Percentiles rank a stretch among this genome's conserved stretches.
Evolutionary conservation across 208 protist genomes (phyloP).

Genomic region (Giardia duodenalis): DNA sequence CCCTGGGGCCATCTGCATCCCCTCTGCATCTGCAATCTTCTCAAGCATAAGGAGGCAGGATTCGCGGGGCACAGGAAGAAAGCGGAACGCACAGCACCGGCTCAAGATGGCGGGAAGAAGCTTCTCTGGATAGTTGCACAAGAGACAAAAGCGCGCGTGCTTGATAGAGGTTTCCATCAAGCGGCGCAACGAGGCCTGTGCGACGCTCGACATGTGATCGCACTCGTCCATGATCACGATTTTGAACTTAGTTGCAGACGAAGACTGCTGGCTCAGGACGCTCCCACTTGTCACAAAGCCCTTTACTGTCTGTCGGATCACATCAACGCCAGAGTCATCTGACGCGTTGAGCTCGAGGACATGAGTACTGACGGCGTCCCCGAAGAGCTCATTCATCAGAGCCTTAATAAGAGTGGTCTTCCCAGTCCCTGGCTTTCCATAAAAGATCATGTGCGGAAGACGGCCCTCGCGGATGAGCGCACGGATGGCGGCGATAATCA

Average conservation of each 20-base stretch:
- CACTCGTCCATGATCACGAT: slow-evolving; percentile 31
- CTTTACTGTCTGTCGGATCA: slow-evolving; percentile 14
- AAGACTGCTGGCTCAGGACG: not conserved
- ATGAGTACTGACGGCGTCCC: not conserved
- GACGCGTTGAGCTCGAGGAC: slow-evolving; percentile 35
- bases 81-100: slow-evolving; percentile 28
- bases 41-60: not conserved
- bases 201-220: slow-evolving; percentile 28
- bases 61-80: not conserved
- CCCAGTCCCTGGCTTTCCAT: slow-evolving; percentile 24
- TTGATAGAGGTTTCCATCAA: slow-evolving; percentile 19
- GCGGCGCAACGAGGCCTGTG: slow-evolving; percentile 25
- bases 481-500: not conserved
- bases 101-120: slow-evolving; percentile 30
- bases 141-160: slow-evolving; percentile 20
- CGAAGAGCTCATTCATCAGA: not conserved
- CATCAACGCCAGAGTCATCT: slow-evolving; percentile 32
- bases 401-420: slow-evolving; percentile 22
- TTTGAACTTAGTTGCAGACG: not conserved
- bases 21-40: not conserved
- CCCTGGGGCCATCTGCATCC: not conserved
- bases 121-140: slow-evolving; percentile 31
- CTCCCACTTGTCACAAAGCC: slow-evolving; percentile 11
- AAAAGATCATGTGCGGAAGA: slow-evolving; percentile 32
- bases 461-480: not conserved